Evolutionary conservation across 495 filamentous ascomycete genomes (phyloP).

Genomic region (Hypoxylon lienhwacheense): DNA sequence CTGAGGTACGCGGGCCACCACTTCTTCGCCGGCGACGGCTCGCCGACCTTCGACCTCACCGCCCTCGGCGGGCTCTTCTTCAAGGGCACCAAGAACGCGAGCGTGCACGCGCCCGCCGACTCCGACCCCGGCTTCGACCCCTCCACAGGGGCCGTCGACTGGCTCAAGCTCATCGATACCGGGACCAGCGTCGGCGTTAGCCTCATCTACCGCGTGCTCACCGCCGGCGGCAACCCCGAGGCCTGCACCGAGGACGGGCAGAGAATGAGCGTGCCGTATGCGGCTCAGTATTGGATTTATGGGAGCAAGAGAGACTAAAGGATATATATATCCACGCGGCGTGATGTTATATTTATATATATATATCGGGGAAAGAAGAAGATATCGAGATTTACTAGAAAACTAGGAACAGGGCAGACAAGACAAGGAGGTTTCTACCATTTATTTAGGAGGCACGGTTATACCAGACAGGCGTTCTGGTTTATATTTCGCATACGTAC

Average conservation of each 20-base stretch:
- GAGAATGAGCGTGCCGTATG: conserved; percentile 60
- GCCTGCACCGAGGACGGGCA: conserved; percentile 48
- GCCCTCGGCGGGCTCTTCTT: conserved; percentile 43
- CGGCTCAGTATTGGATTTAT: conserved; percentile 74
- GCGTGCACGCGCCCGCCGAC: conserved; percentile 52
- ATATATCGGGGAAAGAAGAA: no score
- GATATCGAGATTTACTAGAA: no score
- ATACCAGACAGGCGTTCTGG: no score
- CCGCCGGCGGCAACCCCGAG: conserved; percentile 61
- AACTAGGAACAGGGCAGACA: no score
- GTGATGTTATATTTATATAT: no score
- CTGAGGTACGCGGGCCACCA: conserved; percentile 61
- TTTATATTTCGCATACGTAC: no score
- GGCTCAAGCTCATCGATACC: conserved; percentile 62
- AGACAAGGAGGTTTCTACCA: no score
- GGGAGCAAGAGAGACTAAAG: conserved; percentile 27
- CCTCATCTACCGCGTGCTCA: conserved; percentile 68
- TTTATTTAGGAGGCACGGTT: no score
- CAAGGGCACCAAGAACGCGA: conserved; percentile 51
- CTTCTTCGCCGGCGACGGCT: conserved; percentile 58
- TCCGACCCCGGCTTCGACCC: conserved; percentile 47
- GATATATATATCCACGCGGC: no score
- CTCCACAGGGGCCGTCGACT: conserved; percentile 60
- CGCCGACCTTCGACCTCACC: conserved; percentile 62
- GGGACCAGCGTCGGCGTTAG: conserved; percentile 50